Percentiles rank a stretch among this genome's conserved stretches.
Conservation (phyloP, 768 basidiomycete species). For the Piloderma croceum region DNA sequence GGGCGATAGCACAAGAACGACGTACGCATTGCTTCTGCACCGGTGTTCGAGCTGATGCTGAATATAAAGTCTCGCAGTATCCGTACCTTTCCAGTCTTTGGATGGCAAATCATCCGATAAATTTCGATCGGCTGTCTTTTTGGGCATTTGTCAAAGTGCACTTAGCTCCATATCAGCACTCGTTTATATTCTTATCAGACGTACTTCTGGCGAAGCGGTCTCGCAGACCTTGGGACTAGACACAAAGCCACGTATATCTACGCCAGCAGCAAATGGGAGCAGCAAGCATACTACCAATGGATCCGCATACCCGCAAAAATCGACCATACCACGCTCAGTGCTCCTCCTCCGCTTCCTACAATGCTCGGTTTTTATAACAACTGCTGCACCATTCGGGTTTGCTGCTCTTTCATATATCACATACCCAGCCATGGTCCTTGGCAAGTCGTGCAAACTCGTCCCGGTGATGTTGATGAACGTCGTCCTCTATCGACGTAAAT, state of each 20-base stretch:
- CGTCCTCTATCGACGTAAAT: constrained; percentile 85
- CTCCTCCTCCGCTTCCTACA: constrained; percentile 76
- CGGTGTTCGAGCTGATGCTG: not conserved
- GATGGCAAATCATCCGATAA: constrained; percentile 59
- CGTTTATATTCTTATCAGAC: constrained; percentile 59
- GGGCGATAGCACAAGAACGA: constrained; percentile 94
- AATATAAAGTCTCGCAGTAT: constrained; percentile 45
- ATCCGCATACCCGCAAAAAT: constrained; percentile 17
- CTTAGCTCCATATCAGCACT: constrained; percentile 73
- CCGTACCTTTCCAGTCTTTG: constrained; percentile 74
- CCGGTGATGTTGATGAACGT: constrained; percentile 99
- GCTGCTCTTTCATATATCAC: constrained; percentile 92
- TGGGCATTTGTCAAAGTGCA: constrained; percentile 80
- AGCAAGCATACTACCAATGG: constrained; percentile 37
- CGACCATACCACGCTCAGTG: constrained; percentile 28
- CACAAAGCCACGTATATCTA: constrained; percentile 18
- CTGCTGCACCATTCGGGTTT: constrained; percentile 94
- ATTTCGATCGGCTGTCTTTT: constrained; percentile 81
- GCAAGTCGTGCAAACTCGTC: constrained; percentile 98
- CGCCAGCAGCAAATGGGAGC: constrained; percentile 24
- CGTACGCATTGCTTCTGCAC: constrained; percentile 59
- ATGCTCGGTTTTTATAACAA: constrained; percentile 81
- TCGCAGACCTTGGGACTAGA: constrained; percentile 59
- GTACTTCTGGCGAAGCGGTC: constrained; percentile 49
- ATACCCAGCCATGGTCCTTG: constrained; percentile 98